Percentiles rank a stretch among this genome's conserved stretches.
Conservation (phyloP, 148 eudicot species). For the Vaccinium vitisidaea region DNA sequence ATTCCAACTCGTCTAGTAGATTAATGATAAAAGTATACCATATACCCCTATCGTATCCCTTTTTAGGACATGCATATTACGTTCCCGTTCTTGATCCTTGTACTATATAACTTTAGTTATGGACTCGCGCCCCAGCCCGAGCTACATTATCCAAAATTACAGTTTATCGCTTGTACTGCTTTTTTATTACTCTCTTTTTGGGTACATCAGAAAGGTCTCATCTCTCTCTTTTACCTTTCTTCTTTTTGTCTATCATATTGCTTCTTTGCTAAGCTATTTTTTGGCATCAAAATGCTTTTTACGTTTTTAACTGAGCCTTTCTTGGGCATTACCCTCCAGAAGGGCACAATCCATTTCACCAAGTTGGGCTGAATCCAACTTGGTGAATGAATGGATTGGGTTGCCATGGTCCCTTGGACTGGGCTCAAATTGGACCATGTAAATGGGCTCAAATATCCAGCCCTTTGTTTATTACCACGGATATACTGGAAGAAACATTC, state of each 20-base stretch:
- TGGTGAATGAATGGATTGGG: background rate
- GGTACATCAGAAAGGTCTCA: background rate
- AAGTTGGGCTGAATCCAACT: background rate
- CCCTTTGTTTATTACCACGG: background rate
- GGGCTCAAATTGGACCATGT: background rate
- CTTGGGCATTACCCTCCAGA: background rate
- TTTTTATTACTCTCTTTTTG: background rate
- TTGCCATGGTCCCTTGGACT: background rate
- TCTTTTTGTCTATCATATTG: background rate
- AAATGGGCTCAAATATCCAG: background rate
- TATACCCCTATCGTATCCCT: background rate
- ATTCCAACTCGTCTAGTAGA: background rate
- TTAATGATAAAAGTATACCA: background rate
- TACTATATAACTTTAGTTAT: background rate
- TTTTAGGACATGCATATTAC: background rate
- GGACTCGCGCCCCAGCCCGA: background rate
- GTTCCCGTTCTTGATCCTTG: background rate
- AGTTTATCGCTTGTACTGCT: background rate
- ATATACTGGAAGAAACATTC: background rate
- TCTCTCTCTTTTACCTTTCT: background rate
- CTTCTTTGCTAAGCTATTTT: background rate
- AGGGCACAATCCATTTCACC: background rate
- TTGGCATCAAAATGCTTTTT: background rate
- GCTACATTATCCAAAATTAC: background rate
- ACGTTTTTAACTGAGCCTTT: background rate